Evolutionary conservation across 768 basidiomycete genomes (phyloP).

Genomic region (Phaffia tasmanica): DNA sequence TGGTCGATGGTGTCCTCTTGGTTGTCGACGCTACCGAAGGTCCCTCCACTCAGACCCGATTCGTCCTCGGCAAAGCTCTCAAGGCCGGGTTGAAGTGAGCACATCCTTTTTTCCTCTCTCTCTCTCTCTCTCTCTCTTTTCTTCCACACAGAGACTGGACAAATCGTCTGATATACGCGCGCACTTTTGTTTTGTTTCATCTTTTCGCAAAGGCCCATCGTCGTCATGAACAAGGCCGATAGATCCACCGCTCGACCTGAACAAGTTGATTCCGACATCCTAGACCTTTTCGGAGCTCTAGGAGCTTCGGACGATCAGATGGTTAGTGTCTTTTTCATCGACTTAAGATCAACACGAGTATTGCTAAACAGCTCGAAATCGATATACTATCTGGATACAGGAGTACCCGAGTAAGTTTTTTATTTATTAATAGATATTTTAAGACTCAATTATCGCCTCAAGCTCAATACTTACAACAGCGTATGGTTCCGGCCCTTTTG

Average conservation of each 20-base stretch:
- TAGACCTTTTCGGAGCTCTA: slow-evolving; percentile 24
- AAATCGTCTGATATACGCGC: neutral
- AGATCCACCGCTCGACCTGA: slow-evolving; percentile 23
- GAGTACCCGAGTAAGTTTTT: too few species aligned
- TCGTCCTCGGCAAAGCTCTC: slow-evolving; percentile 26
- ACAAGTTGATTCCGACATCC: slow-evolving; percentile 25
- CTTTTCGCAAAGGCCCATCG: slow-evolving; percentile 15
- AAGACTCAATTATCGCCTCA: too few species aligned
- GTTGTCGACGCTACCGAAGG: slow-evolving; percentile 27
- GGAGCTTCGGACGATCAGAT: slow-evolving; percentile 27
- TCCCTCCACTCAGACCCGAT: slow-evolving; percentile 34
- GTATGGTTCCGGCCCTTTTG: too few species aligned
- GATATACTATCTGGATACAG: too few species aligned
- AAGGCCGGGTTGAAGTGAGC: slow-evolving; percentile 22
- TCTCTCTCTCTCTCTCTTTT: neutral
- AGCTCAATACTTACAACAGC: too few species aligned
- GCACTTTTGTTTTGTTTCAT: neutral
- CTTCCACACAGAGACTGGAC: neutral
- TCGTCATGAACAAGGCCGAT: slow-evolving; percentile 28
- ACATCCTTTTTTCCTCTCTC: neutral
- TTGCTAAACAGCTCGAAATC: too few species aligned
- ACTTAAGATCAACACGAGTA: too few species aligned
- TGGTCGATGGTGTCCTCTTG: slow-evolving; percentile 26
- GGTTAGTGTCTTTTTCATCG: slow-evolving; percentile 18
- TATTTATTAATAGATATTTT: too few species aligned